A percentile compares a stretch with the other conserved stretches of the same genome.
Conservation (phyloP, 768 basidiomycete species). For the Boletellus ananiceps region DNA sequence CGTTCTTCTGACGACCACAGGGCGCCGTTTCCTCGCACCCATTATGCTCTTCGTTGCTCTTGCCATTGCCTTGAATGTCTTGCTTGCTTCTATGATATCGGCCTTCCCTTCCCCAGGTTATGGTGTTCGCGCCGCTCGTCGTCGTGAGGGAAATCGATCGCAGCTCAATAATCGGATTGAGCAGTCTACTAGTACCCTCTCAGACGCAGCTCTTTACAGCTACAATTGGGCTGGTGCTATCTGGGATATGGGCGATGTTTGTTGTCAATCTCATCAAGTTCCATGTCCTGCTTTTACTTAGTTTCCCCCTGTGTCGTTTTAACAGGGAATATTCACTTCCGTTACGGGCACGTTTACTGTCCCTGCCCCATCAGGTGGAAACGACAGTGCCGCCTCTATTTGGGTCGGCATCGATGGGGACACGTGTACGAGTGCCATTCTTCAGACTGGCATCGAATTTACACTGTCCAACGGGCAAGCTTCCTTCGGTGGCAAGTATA, state of each 20-base stretch:
- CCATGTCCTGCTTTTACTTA: not conserved
- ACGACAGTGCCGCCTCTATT: not conserved
- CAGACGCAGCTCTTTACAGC: not conserved
- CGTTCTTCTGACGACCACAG: not conserved
- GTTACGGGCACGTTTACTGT: not conserved
- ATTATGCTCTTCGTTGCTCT: not conserved
- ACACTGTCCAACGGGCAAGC: not conserved
- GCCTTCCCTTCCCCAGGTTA: not conserved
- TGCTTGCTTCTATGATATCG: not conserved
- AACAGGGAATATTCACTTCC: not conserved
- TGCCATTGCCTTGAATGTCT: not conserved
- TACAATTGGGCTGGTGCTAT: conserved; percentile 1
- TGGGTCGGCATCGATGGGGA: conserved; percentile 1
- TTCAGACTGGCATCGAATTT: not conserved
- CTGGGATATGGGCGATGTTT: not conserved
- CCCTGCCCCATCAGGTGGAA: not conserved
- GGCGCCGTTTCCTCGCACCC: not conserved
- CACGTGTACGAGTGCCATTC: not conserved
- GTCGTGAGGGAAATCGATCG: not conserved
- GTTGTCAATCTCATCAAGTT: not conserved
- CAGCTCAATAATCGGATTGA: not conserved
- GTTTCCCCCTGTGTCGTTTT: not conserved
- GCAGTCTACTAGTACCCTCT: not conserved
- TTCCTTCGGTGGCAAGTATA: not conserved
- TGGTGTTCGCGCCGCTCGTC: not conserved